Conservation (phyloP, 371 early-diverging fungal species). For the Syncephalastrum racemosum region DNA sequence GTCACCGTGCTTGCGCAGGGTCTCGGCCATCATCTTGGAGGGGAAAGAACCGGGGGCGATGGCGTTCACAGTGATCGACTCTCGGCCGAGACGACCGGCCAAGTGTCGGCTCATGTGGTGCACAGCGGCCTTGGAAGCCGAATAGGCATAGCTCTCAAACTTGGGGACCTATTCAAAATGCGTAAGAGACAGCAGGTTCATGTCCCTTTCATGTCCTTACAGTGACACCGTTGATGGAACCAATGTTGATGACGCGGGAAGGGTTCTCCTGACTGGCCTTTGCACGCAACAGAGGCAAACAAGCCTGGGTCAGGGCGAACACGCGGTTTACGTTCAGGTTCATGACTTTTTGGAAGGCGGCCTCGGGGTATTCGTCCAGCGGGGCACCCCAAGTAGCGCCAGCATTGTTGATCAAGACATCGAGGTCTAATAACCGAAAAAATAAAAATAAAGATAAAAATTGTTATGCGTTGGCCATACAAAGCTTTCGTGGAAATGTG, state of each 20-base stretch:
- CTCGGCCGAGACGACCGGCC: constrained; percentile 63
- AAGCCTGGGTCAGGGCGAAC: constrained; percentile 81
- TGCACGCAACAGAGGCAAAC: constrained; percentile 75
- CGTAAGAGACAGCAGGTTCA: constrained; percentile 29
- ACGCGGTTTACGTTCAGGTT: constrained; percentile 86
- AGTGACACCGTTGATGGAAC: constrained; percentile 70
- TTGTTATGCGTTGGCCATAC: neutral
- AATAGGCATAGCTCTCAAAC: constrained; percentile 74
- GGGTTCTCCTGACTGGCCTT: constrained; percentile 59
- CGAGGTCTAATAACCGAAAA: constrained; percentile 50
- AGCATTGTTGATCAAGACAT: constrained; percentile 86
- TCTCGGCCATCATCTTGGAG: constrained; percentile 88
- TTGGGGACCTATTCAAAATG: constrained; percentile 41
- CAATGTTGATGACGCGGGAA: constrained; percentile 69
- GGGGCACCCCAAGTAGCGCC: constrained; percentile 80
- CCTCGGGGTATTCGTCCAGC: constrained; percentile 65
- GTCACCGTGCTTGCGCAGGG: constrained; percentile 59
- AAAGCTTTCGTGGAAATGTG: neutral
- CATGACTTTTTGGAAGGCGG: constrained; percentile 79
- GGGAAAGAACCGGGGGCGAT: constrained; percentile 91
- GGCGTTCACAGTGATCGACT: constrained; percentile 82
- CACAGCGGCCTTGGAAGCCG: constrained; percentile 78
- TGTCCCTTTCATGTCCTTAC: constrained; percentile 31
- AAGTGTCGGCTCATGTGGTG: constrained; percentile 75
- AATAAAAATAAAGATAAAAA: neutral